Evolutionary conservation across 495 filamentous ascomycete species (phyloP).

Genomic region (Hapsidospora chrysogenum): DNA sequence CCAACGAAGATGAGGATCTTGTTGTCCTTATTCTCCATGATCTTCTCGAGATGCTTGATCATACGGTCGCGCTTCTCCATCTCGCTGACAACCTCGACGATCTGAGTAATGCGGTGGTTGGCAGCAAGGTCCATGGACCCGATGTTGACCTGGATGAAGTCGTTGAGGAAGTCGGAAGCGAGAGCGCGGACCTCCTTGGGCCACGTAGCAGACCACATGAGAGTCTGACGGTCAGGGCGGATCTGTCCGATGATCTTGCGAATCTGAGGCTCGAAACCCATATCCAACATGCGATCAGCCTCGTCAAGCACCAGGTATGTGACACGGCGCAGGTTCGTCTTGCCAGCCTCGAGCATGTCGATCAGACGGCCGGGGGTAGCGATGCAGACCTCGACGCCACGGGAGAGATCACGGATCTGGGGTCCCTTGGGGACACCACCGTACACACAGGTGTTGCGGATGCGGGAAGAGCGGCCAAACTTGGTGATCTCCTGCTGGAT

Average conservation of each 20-base stretch:
- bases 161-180: constrained; percentile 83
- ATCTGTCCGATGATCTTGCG: constrained; percentile 96
- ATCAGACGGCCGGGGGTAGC: constrained; percentile 95
- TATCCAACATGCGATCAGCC: constrained; percentile 81
- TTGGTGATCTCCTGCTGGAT: constrained; percentile 93
- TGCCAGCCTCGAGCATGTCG: constrained; percentile 94
- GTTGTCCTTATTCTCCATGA: constrained; percentile 85
- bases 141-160: constrained; percentile 99
- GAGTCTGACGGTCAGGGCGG: constrained; percentile 94
- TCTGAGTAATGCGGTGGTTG: constrained; percentile 95
- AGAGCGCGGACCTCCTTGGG: constrained; percentile 96
- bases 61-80: constrained; percentile 96
- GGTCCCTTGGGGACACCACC: constrained; percentile 95
- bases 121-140: constrained; percentile 92
- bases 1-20: constrained; percentile 94
- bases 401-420: constrained; percentile 84
- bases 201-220: constrained; percentile 99
- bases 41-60: constrained; percentile 94
- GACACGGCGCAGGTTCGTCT: constrained; percentile 95
- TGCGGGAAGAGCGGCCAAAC: constrained; percentile 94
- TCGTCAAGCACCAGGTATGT: constrained; percentile 87
- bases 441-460: constrained; percentile 98
- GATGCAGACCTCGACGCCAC: constrained; percentile 82
- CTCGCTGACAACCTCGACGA: constrained; percentile 89
- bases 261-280: constrained; percentile 82